Conservation (phyloP, 441 rosid genomes). For the Isatis lusitanica region DNA sequence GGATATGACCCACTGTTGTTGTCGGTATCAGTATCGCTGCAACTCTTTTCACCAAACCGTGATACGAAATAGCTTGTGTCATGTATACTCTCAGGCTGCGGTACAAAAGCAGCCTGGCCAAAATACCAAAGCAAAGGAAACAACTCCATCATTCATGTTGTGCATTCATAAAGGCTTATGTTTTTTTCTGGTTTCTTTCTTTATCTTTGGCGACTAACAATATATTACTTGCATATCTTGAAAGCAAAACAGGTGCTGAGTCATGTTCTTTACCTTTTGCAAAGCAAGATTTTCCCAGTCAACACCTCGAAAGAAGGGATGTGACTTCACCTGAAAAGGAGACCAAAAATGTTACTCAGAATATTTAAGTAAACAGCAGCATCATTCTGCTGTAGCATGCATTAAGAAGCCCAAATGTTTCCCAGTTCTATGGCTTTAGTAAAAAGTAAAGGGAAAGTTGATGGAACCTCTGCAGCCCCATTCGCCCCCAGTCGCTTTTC, state of each 20-base stretch:
- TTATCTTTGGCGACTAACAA: background rate
- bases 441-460: conserved; percentile 24
- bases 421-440: background rate
- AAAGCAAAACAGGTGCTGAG: background rate
- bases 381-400: conserved; percentile 6
- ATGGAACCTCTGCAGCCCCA: conserved; percentile 66
- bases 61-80: conserved; percentile 85
- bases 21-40: conserved; percentile 46
- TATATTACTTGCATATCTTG: background rate
- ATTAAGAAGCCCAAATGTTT: background rate
- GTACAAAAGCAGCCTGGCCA: conserved; percentile 76
- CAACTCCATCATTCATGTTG: background rate
- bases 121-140: background rate
- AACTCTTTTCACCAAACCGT: conserved; percentile 50
- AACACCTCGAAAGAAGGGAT: conserved; percentile 68
- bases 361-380: background rate
- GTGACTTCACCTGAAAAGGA: conserved; percentile 63
- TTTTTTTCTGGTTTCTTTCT: background rate
- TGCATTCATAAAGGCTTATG: background rate
- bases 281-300: conserved; percentile 75
- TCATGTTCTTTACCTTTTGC: conserved; percentile 56
- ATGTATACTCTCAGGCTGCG: conserved; percentile 58
- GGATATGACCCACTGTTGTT: conserved; percentile 35
- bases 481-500: conserved; percentile 68
- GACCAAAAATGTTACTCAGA: background rate